Conservation (phyloP, 2,329 filamentous ascomycete species). For the Cladorrhinum sp. region DNA sequence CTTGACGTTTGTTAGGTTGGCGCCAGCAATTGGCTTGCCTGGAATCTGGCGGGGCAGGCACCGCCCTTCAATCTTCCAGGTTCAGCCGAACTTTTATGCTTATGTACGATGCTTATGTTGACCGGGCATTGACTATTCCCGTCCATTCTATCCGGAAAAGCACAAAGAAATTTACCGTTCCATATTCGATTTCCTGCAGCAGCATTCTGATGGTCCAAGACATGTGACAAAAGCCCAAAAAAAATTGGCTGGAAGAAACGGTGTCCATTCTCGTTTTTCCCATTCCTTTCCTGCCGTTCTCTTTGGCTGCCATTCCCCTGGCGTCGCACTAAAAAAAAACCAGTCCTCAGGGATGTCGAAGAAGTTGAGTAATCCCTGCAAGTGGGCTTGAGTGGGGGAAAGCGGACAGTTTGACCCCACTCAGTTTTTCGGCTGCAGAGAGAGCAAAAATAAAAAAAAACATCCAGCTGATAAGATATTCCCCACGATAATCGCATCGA, state of each 20-base stretch:
- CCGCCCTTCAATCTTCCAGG: not conserved
- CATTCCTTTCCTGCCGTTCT: not conserved
- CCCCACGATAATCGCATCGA: conserved; percentile 18
- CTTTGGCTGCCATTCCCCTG: not conserved
- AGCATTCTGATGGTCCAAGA: not conserved
- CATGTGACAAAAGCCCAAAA: not conserved
- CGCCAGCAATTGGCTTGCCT: conserved; percentile 15
- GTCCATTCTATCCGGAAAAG: not conserved
- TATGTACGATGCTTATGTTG: too few relatives aligned
- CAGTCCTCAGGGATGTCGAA: not conserved
- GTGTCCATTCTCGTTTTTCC: not conserved
- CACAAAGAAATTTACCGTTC: not conserved
- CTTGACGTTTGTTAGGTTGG: conserved; percentile 6
- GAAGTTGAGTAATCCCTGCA: conserved; percentile 4
- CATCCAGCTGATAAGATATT: conserved; percentile 11
- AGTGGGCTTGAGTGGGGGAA: not conserved
- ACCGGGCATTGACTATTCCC: not conserved
- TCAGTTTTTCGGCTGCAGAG: not conserved
- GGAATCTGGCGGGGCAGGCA: not conserved
- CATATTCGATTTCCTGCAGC: not conserved
- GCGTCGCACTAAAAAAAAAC: not conserved
- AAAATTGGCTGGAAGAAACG: not conserved
- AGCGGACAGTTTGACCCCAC: not conserved
- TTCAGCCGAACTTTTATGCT: not conserved
- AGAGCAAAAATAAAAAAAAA: not conserved